These are phyloP conservation scores for Paecilomyces variotii DNA, from an alignment of 2,329 filamentous ascomycete genomes.

Conservation along the genomic window DNA sequence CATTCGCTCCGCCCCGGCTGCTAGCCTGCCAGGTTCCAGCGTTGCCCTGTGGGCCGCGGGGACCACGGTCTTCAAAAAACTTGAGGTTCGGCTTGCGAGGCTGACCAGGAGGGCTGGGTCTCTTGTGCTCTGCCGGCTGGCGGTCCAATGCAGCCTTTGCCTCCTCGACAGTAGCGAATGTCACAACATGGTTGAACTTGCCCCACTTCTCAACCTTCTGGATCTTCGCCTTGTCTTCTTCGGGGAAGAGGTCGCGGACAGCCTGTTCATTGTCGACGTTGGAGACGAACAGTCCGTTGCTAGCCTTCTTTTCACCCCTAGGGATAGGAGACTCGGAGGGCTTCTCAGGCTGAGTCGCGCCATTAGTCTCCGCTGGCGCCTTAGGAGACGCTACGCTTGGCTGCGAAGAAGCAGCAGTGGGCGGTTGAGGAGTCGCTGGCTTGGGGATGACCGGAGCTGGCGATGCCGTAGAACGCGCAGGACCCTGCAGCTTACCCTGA, in stretches of 20 bases:
- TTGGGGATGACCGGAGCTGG: slow-evolving; percentile 38
- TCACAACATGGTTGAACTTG: slow-evolving; percentile 72
- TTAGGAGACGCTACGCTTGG: slow-evolving; percentile 36
- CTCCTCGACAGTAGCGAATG: slow-evolving; percentile 72
- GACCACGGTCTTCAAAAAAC: slow-evolving; percentile 66
- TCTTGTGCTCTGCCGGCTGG: slow-evolving; percentile 69
- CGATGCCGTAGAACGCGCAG: slow-evolving; percentile 26
- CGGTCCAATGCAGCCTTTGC: slow-evolving; percentile 70
- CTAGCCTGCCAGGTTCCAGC: slow-evolving; percentile 50
- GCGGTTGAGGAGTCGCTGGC: slow-evolving; percentile 27
- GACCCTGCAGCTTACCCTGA: slow-evolving; percentile 21
- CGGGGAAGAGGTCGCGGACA: slow-evolving; percentile 69
- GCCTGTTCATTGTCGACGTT: slow-evolving; percentile 78
- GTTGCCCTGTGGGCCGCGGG: slow-evolving; percentile 38
- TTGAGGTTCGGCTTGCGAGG: slow-evolving; percentile 74
- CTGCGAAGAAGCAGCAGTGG: slow-evolving; percentile 32
- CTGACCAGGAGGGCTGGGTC: slow-evolving; percentile 57
- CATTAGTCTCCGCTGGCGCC: slow-evolving; percentile 45
- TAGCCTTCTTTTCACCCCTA: slow-evolving; percentile 56
- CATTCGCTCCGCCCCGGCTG: slow-evolving; percentile 57
- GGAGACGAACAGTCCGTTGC: slow-evolving; percentile 82
- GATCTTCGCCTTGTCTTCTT: slow-evolving; percentile 78
- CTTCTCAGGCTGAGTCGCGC: slow-evolving; percentile 40
- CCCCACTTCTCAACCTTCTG: slow-evolving; percentile 58
- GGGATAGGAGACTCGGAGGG: slow-evolving; percentile 43